phyloP scores from a whole-genome alignment of 768 basidiomycete genomes.

The Mycena sanguinolenta region DNA sequence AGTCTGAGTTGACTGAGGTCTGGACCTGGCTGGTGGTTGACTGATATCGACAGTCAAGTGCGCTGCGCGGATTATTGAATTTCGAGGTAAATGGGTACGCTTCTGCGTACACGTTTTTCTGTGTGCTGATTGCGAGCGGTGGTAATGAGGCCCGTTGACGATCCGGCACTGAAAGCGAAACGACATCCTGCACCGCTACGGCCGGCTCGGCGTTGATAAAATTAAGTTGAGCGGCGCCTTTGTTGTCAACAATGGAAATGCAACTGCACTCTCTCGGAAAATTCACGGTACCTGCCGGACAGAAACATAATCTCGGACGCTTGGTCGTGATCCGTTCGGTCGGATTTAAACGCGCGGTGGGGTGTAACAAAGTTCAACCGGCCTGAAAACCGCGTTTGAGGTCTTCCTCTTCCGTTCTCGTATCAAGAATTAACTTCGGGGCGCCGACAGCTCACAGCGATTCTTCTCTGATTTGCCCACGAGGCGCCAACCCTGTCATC shows the following conservation, averaged over 20 bases:
- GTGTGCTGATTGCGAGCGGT: no score
- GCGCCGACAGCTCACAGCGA: not conserved
- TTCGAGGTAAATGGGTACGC: not conserved
- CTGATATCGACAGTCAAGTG: not conserved
- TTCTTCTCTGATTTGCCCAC: conserved; percentile 15
- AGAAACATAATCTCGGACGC: not conserved
- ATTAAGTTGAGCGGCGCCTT: not conserved
- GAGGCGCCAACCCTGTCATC: conserved; percentile 10
- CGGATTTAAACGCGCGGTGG: no score
- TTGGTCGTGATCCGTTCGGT: not conserved
- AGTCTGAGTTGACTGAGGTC: not conserved
- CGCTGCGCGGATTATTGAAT: not conserved
- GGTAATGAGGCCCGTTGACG: not conserved
- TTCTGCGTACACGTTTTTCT: not conserved
- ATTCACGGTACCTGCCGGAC: not conserved
- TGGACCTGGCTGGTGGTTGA: not conserved
- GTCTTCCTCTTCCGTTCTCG: not conserved
- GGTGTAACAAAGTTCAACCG: not conserved
- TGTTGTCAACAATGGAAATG: not conserved
- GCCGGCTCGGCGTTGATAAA: not conserved
- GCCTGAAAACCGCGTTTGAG: not conserved
- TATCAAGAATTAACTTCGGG: conserved; percentile 1
- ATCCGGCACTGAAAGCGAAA: not conserved
- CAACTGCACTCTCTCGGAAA: not conserved
- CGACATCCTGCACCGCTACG: not conserved